A percentile compares a stretch with the other conserved stretches of the same genome.
Evolutionary conservation across 2,329 filamentous ascomycete species (phyloP).

Genomic region (Cladophialophora psammophila): DNA sequence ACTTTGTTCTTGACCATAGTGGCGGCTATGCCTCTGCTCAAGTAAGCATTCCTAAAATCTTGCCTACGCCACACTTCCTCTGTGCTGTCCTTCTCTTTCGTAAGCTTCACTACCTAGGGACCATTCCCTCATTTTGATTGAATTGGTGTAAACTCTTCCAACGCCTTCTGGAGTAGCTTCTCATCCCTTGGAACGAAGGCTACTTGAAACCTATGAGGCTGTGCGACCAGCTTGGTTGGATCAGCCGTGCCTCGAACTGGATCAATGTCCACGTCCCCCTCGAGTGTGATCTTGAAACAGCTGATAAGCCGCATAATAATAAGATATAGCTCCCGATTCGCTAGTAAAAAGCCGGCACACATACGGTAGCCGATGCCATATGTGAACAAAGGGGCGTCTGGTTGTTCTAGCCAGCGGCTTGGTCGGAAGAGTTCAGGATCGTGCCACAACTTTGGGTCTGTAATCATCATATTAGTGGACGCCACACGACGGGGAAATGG

Average conservation of each 20-base stretch:
- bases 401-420: conserved; percentile 68
- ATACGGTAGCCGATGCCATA: conserved; percentile 72
- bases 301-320: conserved; percentile 68
- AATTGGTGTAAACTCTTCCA: not conserved
- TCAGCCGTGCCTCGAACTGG: not conserved
- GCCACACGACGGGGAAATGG: not conserved
- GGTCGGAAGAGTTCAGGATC: conserved; percentile 67
- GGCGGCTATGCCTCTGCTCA: too few relatives aligned
- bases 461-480: not conserved
- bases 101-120: not conserved
- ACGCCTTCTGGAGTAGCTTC: not conserved
- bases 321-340: conserved; percentile 70
- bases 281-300: conserved; percentile 62
- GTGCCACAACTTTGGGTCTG: conserved; percentile 59
- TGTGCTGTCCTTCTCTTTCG: not conserved
- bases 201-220: not conserved
- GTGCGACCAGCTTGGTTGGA: not conserved
- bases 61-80: not conserved
- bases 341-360: conserved; percentile 69
- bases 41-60: too few relatives aligned
- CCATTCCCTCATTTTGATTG: not conserved
- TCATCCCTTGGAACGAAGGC: not conserved
- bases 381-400: conserved; percentile 69
- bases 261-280: not conserved
- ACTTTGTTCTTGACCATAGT: not conserved